Evolutionary conservation across 176 grass and related monocot species (phyloP).

Genomic region (Puccinellia tenuiflora): DNA sequence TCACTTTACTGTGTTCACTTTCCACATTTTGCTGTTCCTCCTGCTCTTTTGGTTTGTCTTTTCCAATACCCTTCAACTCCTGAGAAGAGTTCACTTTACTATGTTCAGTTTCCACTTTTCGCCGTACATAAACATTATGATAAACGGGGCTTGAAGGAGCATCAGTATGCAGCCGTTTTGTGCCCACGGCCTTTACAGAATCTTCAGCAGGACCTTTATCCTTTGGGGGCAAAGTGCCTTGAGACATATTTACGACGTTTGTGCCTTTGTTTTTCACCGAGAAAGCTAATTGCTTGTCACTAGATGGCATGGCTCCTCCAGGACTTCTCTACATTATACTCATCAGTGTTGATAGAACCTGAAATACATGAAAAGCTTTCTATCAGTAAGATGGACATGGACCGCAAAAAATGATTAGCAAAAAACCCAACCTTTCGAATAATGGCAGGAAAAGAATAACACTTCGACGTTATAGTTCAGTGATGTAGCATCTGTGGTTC

Average conservation of each 20-base stretch:
- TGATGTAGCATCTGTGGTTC: background rate
- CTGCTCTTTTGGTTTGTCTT: slow-evolving; percentile 29
- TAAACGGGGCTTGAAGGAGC: slow-evolving; percentile 41
- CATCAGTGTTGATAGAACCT: slow-evolving; percentile 4
- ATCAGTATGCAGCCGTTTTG: slow-evolving; percentile 45
- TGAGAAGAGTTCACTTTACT: slow-evolving; percentile 46
- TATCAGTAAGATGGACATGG: slow-evolving; percentile 13
- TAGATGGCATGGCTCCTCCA: slow-evolving; percentile 28
- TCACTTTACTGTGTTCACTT: slow-evolving; percentile 48
- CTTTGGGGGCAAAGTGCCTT: slow-evolving; percentile 32
- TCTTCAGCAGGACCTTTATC: slow-evolving; percentile 40
- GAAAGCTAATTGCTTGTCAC: slow-evolving; percentile 40
- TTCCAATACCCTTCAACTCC: slow-evolving; percentile 37
- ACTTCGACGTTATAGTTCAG: background rate
- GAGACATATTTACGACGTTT: slow-evolving; percentile 38
- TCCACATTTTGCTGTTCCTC: slow-evolving; percentile 37
- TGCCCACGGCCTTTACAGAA: slow-evolving; percentile 22
- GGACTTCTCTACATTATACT: slow-evolving; percentile 4
- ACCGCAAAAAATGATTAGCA: background rate
- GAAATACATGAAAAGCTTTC: slow-evolving; percentile 14
- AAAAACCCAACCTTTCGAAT: background rate
- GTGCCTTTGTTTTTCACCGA: slow-evolving; percentile 38
- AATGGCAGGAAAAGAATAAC: background rate
- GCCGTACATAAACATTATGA: slow-evolving; percentile 74
- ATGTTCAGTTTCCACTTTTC: slow-evolving; percentile 60